Evolutionary conservation across 2,329 filamentous ascomycete genomes (phyloP), one percentile per base, ranked within the genome.

Genomic region (Thelonectria discophora): DNA sequence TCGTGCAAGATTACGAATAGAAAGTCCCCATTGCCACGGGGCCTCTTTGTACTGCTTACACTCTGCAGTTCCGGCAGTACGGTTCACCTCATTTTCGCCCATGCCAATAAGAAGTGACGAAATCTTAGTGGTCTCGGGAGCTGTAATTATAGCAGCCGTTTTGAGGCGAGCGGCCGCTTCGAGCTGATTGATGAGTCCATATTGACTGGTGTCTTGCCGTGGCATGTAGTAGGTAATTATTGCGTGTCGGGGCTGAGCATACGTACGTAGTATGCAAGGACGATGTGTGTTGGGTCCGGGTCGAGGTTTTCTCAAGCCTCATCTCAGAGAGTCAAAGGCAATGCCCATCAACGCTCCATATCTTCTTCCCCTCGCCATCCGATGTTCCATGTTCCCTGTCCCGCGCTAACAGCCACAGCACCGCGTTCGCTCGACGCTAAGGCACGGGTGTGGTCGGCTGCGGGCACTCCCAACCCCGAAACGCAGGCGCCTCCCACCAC

Each of bases 401-500:
- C 55, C 58, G 63, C 65, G 58, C 65, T 67, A 65, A 60, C 48
- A 55, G 34, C 51, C 49, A 61, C 54, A 61, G 58, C 55, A 42
- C 58, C 42, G 51, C 21, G 48, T 43, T 58, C 60, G 67, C 54
- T 60, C 47, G 60, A 69, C 63, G 58, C 68, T 70, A 68, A 70
- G 59, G 64, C 65, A 65, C 62, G 60, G 63, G 51, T 60, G 58
- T 61, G 57, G 53, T 67, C 62, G 64, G 65, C 65, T 68, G 67
- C 68, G 69, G 68, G 65, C 53, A 70, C 63, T 64, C 56, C 62
- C 58, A 66, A 55, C 59, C 63, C 66, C 69, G 66, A 72, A 71
- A 72, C 69, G 67, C 61, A 68, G 59, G 45, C 63, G 62, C 64
- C 65, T 64, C 55, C 34, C 46, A 62, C 65, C 58, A 48, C 43